Evolutionary conservation across 805 yeast genomes (phyloP).

Genomic region (Wickerhamiella vanderwaltii): DNA sequence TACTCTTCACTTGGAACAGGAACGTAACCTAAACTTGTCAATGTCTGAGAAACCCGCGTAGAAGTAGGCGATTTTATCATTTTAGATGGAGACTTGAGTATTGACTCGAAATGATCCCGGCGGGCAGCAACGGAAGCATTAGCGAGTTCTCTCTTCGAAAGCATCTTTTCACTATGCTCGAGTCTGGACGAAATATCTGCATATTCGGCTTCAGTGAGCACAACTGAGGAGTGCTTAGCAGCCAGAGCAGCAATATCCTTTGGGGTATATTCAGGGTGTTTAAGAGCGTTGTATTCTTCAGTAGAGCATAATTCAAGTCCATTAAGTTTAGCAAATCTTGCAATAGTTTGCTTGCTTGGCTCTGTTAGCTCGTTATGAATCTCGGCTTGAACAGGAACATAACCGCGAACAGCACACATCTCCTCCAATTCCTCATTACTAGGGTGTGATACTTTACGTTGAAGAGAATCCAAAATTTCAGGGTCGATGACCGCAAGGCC

Average conservation of each 20-base stretch:
- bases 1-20: conserved; percentile 29
- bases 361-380: conserved; percentile 19
- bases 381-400: conserved; percentile 25
- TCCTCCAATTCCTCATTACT: conserved; percentile 27
- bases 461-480: conserved; percentile 24
- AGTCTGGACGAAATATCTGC: conserved; percentile 9
- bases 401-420: conserved; percentile 25
- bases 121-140: conserved; percentile 22
- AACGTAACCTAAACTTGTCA: conserved; percentile 26
- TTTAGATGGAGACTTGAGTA: conserved; percentile 16
- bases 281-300: conserved; percentile 14
- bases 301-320: conserved; percentile 14
- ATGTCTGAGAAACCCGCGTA: conserved; percentile 24
- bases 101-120: conserved; percentile 25
- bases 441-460: conserved; percentile 22
- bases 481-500: conserved; percentile 14
- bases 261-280: conserved; percentile 14
- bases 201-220: conserved; percentile 12
- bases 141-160: conserved; percentile 12
- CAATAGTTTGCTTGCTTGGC: conserved; percentile 2
- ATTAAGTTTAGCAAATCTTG: conserved; percentile 13
- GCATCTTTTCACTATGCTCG: not conserved
- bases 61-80: conserved; percentile 15
- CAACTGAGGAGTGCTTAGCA: conserved; percentile 1
- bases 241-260: conserved; percentile 18